A percentile compares a stretch with the other conserved stretches of the same genome.
These are phyloP conservation scores for Senna tora DNA, from an alignment of 306 rosid species.

Conservation along the genomic window DNA sequence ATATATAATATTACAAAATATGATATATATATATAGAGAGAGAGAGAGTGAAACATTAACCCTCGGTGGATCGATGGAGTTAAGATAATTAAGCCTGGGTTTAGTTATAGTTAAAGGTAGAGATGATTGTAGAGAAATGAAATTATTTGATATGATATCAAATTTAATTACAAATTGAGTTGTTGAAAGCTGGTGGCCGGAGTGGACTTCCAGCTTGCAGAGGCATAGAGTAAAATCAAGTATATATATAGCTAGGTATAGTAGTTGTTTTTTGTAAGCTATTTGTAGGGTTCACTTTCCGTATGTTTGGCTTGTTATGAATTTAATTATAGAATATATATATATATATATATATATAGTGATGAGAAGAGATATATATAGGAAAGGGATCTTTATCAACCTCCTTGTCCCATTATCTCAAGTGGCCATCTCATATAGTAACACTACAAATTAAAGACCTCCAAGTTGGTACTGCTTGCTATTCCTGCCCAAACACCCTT, in stretches of 20 bases:
- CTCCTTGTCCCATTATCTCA: slow-evolving; percentile 33
- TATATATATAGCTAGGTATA: not conserved
- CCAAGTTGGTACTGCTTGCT: slow-evolving; percentile 9
- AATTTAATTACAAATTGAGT: not conserved
- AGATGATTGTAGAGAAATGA: no score
- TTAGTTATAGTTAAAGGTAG: not conserved
- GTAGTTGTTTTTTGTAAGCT: not conserved
- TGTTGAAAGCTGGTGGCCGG: slow-evolving; percentile 5
- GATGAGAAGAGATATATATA: not conserved
- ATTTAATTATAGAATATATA: no score
- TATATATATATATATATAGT: no score
- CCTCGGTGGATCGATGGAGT: not conserved
- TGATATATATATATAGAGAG: no score
- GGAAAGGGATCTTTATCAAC: slow-evolving; percentile 17
- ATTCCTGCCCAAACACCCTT: not conserved
- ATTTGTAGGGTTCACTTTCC: slow-evolving; percentile 2
- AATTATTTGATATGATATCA: not conserved
- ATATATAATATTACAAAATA: no score
- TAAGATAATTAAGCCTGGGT: not conserved
- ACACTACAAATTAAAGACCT: not conserved
- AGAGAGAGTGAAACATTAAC: no score
- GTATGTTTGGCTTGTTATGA: slow-evolving; percentile 8
- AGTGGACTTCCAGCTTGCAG: slow-evolving; percentile 1
- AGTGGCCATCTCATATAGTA: slow-evolving; percentile 2
- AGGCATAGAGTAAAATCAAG: not conserved